phyloP scores from a whole-genome alignment of 2,329 filamentous ascomycete species.

The Cladophialophora yegresii region DNA sequence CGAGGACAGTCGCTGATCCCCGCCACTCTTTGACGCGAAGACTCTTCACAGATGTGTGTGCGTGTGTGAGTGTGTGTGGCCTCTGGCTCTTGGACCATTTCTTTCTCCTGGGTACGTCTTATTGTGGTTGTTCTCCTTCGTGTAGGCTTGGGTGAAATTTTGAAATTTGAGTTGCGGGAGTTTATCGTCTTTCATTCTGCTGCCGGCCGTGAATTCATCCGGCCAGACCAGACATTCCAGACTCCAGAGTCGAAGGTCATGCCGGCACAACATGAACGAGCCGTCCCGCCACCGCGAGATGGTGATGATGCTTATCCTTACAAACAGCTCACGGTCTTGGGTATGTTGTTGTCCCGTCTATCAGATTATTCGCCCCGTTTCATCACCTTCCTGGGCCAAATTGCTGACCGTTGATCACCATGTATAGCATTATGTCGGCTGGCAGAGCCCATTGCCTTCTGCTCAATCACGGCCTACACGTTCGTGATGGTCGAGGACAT shows the following conservation, averaged over 20 bases:
- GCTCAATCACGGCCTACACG: slow-evolving; percentile 50
- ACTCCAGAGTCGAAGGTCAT: background rate
- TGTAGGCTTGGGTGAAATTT: background rate
- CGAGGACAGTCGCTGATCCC: background rate
- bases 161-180: slow-evolving; percentile 2
- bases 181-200: background rate
- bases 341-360: slow-evolving; percentile 36
- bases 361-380: background rate
- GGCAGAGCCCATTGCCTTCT: slow-evolving; percentile 52
- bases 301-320: slow-evolving; percentile 45
- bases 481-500: slow-evolving; percentile 49
- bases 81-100: background rate
- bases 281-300: slow-evolving; percentile 1
- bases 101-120: background rate
- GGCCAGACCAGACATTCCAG: background rate
- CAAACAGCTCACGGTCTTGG: slow-evolving; percentile 50
- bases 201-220: background rate
- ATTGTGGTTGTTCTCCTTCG: background rate
- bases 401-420: slow-evolving; percentile 4
- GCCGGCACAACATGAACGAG: background rate
- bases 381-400: background rate
- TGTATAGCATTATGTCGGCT: slow-evolving; percentile 49
- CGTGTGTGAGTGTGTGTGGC: background rate
- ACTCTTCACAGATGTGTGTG: background rate
- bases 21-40: slow-evolving; percentile 2